Evolutionary conservation across 768 basidiomycete species (phyloP).

Genomic region (Collybiopsis luxurians): DNA sequence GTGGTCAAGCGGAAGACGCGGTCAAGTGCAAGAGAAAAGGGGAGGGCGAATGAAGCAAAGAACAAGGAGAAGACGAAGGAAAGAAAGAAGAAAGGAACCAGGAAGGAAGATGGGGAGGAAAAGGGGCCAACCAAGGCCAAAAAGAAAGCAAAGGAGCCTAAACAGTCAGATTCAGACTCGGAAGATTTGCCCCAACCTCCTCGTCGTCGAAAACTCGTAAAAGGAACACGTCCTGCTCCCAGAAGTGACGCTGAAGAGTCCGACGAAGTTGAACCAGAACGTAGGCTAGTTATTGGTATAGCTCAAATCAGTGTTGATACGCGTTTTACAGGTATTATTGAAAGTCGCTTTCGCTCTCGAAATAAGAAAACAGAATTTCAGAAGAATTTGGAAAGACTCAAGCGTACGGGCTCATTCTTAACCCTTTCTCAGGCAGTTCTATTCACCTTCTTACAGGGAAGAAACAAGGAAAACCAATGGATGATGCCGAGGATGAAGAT

Average conservation of each 20-base stretch:
- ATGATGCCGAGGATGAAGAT: constrained; percentile 24
- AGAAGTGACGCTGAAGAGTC: constrained; percentile 42
- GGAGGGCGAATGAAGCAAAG: constrained; percentile 1
- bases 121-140: background rate
- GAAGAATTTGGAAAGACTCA: constrained; percentile 62
- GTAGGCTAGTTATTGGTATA: constrained; percentile 26
- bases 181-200: constrained; percentile 34
- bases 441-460: constrained; percentile 28
- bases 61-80: background rate
- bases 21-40: constrained; percentile 12
- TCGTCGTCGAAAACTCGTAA: constrained; percentile 37
- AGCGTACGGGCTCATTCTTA: constrained; percentile 36
- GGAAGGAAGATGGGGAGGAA: background rate
- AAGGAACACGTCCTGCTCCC: constrained; percentile 40
- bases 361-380: constrained; percentile 60
- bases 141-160: background rate
- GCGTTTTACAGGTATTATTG: constrained; percentile 50
- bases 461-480: constrained; percentile 36
- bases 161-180: constrained; percentile 19
- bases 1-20: background rate
- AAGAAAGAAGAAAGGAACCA: background rate
- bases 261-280: constrained; percentile 53
- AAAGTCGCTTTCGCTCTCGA: constrained; percentile 59
- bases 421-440: background rate
- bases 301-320: background rate